Evolutionary conservation across 306 rosid species (phyloP).

Genomic region (Trifolium subterraneum): DNA sequence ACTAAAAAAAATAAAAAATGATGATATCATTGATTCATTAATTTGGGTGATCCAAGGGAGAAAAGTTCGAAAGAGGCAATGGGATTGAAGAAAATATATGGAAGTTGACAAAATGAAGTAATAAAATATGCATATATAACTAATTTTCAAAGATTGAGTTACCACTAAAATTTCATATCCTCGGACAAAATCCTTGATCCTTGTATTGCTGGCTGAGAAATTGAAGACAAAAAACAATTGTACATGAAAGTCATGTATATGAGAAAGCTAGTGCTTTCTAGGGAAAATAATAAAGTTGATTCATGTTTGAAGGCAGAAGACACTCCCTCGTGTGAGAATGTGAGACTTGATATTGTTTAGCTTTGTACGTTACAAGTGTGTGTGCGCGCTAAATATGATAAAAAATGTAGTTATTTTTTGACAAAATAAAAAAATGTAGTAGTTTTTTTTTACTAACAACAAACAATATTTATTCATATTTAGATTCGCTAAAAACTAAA

Average conservation of each 20-base stretch:
- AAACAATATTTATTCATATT: no score
- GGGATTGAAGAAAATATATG: conserved; percentile 47
- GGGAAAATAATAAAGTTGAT: conserved; percentile 41
- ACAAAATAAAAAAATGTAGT: no score
- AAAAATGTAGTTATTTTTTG: no score
- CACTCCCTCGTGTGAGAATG: conserved; percentile 49
- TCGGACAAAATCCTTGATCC: conserved; percentile 48
- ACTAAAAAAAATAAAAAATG: background rate
- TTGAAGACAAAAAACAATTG: conserved; percentile 45
- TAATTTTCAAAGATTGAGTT: conserved; percentile 56
- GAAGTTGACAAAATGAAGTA: conserved; percentile 45
- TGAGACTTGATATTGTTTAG: conserved; percentile 26
- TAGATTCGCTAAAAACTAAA: no score
- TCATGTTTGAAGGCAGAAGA: conserved; percentile 44
- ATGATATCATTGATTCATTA: conserved; percentile 1
- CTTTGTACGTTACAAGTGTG: no score
- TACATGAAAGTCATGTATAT: conserved; percentile 32
- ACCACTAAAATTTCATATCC: conserved; percentile 41
- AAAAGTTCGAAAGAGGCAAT: conserved; percentile 39
- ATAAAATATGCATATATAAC: conserved; percentile 36
- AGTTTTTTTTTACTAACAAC: no score
- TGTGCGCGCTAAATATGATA: no score
- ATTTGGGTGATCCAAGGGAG: conserved; percentile 54
- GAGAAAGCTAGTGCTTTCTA: conserved; percentile 30
- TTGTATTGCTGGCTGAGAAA: conserved; percentile 44